Evolutionary conservation across 192 early-diverging fungal genomes (phyloP), one percentile per base, ranked within the genome.

Genomic region (Coemansia furcata): DNA sequence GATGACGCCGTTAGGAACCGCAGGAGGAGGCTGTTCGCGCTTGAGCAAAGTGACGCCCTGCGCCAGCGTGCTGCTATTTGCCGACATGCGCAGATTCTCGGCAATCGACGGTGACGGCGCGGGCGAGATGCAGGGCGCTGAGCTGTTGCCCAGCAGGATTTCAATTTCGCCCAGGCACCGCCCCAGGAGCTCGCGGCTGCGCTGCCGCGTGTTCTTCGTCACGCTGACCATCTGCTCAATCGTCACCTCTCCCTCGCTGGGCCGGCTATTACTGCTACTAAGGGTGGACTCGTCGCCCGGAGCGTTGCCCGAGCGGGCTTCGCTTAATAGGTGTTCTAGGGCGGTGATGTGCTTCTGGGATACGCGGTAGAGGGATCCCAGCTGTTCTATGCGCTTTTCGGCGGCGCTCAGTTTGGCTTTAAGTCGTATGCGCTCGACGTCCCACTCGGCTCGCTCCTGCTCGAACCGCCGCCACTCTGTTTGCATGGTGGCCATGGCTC

Each of bases 401-500:
- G 66, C 39, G 0, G 72, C 75, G 17, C 68, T 71, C 4, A 83
- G 61, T 42, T 66, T 40, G 3, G 76, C 66, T 66, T 83, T 83
- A 8, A 83, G 75, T 50, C 67, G 69, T 17, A 77, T 63, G 9
- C 80, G 72, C 49, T 83, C 80, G 2, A 83, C 64, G 38, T 71
- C 72, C 80, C 80, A 83, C 21, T 71, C 72, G 14, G 69, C 67
- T 2, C 80, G 72, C 58, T 83, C 80, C 11, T 42, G 44, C 61
- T 83, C 80, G 21, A 77, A 62, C 10, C 75, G 75, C n/a, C 80
- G 71, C 72, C 80, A 74, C 55, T 82, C 80, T 52, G 52, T 61
- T 35, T 77, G 72, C 39, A 77, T 62, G 15, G 69, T 43, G 0
- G 64, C 59, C 39, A 82, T n/a, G 1, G 80, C 74, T 19, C 72